Evolutionary conservation across 306 rosid species (phyloP).

Genomic region (Gillenia trifoliata): DNA sequence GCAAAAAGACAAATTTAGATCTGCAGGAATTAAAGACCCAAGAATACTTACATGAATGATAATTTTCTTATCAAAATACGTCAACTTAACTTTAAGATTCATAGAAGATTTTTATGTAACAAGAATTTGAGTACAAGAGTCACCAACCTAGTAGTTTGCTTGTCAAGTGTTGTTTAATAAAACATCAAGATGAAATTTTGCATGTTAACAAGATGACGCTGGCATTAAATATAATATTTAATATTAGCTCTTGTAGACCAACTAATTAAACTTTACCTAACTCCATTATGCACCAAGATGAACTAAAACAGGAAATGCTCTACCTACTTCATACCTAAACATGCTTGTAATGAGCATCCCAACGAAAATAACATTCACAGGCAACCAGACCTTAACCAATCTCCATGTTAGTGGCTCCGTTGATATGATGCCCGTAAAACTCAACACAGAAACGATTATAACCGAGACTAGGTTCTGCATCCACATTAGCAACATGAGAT

Average conservation of each 20-base stretch:
- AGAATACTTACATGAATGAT: neutral
- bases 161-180: neutral
- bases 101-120: neutral
- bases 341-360: constrained; percentile 98
- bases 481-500: constrained; percentile 23
- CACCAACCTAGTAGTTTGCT: neutral
- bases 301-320: neutral
- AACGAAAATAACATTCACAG: constrained; percentile 83
- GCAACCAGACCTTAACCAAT: constrained; percentile 90
- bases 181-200: neutral
- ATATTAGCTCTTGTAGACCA: neutral
- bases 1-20: neutral
- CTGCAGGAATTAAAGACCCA: neutral
- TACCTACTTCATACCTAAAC: constrained; percentile 66
- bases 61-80: neutral
- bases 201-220: neutral
- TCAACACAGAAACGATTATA: constrained; percentile 58
- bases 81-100: neutral
- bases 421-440: constrained; percentile 64
- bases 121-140: neutral
- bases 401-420: constrained; percentile 92
- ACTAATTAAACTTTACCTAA: neutral
- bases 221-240: neutral
- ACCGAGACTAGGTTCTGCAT: constrained; percentile 91
- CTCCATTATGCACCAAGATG: neutral